Conservation (phyloP, 306 rosid species). For the Vigna trinervia region DNA sequence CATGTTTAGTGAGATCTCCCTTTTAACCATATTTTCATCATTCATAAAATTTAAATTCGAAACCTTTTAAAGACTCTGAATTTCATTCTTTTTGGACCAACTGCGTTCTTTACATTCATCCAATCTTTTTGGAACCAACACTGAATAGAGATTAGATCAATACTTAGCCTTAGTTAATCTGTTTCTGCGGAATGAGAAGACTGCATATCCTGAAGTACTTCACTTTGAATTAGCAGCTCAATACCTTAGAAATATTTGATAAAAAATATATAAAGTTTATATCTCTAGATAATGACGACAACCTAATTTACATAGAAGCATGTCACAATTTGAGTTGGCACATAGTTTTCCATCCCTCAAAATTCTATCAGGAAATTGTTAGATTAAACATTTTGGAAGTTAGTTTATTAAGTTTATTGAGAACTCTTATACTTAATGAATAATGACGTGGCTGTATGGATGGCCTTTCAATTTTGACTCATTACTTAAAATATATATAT, state of each 20-base stretch:
- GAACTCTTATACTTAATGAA: not conserved
- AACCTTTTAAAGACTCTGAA: too few species aligned
- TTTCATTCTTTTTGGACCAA: too few species aligned
- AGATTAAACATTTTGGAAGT: not conserved
- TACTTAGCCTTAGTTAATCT: not conserved
- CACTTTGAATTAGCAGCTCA: not conserved
- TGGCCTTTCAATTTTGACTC: conserved; percentile 40
- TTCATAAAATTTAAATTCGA: too few species aligned
- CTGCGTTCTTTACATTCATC: not conserved
- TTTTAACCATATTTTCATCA: too few species aligned
- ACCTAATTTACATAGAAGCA: not conserved
- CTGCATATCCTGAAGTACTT: conserved; percentile 43
- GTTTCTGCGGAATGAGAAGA: not conserved
- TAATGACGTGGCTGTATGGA: not conserved
- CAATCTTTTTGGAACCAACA: conserved; percentile 49
- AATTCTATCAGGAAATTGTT: conserved; percentile 4
- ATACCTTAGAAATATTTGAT: not conserved
- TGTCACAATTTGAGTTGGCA: not conserved
- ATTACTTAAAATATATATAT: conserved; percentile 5
- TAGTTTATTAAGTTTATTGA: not conserved
- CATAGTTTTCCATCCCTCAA: not conserved
- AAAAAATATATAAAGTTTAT: not conserved
- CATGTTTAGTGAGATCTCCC: too few species aligned
- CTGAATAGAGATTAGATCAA: conserved; percentile 35
- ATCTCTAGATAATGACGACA: not conserved